Evolutionary conservation across 2,329 filamentous ascomycete species (phyloP).

Genomic region (Calonectria pauciramosa): DNA sequence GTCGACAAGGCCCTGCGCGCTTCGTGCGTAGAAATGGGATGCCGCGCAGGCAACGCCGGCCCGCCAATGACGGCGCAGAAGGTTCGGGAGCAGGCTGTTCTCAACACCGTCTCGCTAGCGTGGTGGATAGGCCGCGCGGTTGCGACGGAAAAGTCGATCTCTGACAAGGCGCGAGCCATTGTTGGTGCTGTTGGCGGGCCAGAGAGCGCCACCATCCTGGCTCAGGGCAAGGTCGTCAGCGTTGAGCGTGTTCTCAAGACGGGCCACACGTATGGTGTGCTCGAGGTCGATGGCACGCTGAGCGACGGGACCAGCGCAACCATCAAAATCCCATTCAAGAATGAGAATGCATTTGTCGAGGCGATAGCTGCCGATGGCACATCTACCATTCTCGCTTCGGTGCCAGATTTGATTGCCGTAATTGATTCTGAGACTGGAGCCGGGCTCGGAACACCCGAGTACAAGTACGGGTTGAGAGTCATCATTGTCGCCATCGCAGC

Average conservation of each 20-base stretch:
- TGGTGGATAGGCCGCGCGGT: constrained; percentile 65
- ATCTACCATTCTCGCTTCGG: constrained; percentile 50
- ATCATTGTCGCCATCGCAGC: constrained; percentile 67
- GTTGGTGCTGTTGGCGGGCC: constrained; percentile 55
- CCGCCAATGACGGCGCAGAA: constrained; percentile 47
- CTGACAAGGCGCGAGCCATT: constrained; percentile 54
- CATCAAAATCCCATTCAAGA: constrained; percentile 68
- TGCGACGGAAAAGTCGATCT: constrained; percentile 49
- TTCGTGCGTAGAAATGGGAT: constrained; percentile 46
- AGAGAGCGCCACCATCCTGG: constrained; percentile 38
- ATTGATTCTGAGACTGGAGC: constrained; percentile 54
- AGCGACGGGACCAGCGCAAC: constrained; percentile 38
- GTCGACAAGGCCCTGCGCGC: constrained; percentile 23
- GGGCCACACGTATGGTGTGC: constrained; percentile 57
- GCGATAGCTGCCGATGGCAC: constrained; percentile 32
- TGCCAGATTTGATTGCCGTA: constrained; percentile 58
- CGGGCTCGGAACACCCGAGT: constrained; percentile 55
- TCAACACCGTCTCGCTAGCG: constrained; percentile 53
- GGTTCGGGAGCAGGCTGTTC: constrained; percentile 50
- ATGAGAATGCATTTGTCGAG: constrained; percentile 65
- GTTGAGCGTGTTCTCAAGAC: constrained; percentile 60
- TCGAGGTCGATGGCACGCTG: constrained; percentile 54
- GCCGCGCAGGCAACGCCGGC: constrained; percentile 49
- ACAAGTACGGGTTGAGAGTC: constrained; percentile 46
- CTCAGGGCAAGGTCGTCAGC: constrained; percentile 44